A percentile compares a stretch with the other conserved stretches of the same genome.
Evolutionary conservation across 2,329 filamentous ascomycete genomes (phyloP).

Genomic region (Mycogone perniciosa): DNA sequence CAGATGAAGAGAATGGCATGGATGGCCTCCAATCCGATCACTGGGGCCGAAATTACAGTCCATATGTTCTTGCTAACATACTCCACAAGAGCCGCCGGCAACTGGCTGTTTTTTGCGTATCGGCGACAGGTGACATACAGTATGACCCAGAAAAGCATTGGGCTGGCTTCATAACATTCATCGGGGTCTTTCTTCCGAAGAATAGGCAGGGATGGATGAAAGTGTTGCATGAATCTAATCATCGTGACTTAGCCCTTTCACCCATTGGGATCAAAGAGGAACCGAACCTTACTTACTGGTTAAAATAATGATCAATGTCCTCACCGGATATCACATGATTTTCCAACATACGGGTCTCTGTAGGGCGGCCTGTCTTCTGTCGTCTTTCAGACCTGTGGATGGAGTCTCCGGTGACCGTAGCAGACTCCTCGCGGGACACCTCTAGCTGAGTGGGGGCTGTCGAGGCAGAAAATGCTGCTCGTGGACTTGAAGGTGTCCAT

Average conservation of each 20-base stretch:
- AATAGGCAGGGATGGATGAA: conserved; percentile 48
- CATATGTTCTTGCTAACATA: conserved; percentile 41
- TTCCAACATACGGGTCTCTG: conserved; percentile 38
- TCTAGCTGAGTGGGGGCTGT: conserved; percentile 7
- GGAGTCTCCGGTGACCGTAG: conserved; percentile 17
- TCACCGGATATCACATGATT: conserved; percentile 44
- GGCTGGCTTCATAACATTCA: conserved; percentile 40
- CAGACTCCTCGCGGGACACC: background rate
- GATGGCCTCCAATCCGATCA: conserved; percentile 41
- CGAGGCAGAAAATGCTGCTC: conserved; percentile 20
- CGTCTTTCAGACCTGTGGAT: conserved; percentile 4
- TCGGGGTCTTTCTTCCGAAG: conserved; percentile 45
- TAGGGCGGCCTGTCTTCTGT: conserved; percentile 21
- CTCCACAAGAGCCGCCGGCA: conserved; percentile 41
- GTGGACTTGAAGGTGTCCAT: conserved; percentile 26
- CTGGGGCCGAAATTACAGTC: conserved; percentile 35
- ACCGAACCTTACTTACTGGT: conserved; percentile 31
- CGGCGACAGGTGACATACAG: conserved; percentile 44
- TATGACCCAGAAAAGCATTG: conserved; percentile 50
- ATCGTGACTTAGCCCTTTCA: background rate
- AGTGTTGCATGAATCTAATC: conserved; percentile 44
- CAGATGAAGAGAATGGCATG: conserved; percentile 47
- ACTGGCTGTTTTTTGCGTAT: conserved; percentile 37
- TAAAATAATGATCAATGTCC: conserved; percentile 51
- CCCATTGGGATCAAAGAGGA: background rate